Base-by-base conservation (phyloP, 768 basidiomycete genomes). In the Leccinum rimulosum region DNA sequence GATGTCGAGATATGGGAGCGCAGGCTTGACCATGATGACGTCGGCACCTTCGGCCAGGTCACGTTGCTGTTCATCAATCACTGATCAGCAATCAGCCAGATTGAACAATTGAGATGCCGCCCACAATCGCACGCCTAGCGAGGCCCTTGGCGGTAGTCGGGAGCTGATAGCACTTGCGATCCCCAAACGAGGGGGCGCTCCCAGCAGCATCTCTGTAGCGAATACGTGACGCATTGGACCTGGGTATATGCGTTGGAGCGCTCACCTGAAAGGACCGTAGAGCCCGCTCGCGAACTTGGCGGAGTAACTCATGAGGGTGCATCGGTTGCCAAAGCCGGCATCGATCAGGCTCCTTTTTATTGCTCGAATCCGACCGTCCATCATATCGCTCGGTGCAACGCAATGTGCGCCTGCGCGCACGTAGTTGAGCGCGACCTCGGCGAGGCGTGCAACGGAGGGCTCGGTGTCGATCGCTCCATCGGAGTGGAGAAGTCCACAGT, bases 351-450 rank as follows among this genome's bases (percentile, higher is more conserved):
- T 82, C 38, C 84, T 80, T 73, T 99, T 99, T 75, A 99, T 98
- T 14, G 86, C 85, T 62, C 84, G 85, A 62, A 99, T 86, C 19
- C 96, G 81, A 0, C 96, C 97, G 70, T 99, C 97, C 95, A 98
- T 98, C 97, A 99, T 99, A 74, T 98, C 97, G 68, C 95, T 97
- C 7, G 97, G 97, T 2, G 97, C 97, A 58, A 99, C 95, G 68
- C 94, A 94, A 73, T 98, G 93, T 1, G 94, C 97, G n/a, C 97
- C 97, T 0, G 97, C 97, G 55, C 81, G 79, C 0, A 95, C 97
- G 64, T 99, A 99, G 68, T 82, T 86, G 50, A 98, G 79, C 0
- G 97, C 94, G 27, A 99, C 95, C 68, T 97, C 79, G 0, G 93
- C 93, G 61, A 99, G 89, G 61, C 97, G 88, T n/a, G 79, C 78